These are phyloP conservation scores for Fusarium beomiforme DNA, from an alignment of 2,329 filamentous ascomycete genomes.

Conservation along the genomic window DNA sequence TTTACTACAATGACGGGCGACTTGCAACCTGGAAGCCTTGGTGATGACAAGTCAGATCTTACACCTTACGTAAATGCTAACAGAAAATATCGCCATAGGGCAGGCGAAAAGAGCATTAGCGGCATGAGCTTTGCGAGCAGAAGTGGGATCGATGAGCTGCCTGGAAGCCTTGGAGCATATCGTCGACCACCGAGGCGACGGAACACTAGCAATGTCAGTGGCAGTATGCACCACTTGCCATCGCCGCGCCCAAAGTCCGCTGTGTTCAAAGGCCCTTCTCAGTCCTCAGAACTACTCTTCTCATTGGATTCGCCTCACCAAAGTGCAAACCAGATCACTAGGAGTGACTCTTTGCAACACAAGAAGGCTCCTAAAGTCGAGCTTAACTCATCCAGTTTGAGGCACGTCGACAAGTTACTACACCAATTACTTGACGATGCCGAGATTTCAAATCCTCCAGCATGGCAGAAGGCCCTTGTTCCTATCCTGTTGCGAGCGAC, in stretches of 20 bases:
- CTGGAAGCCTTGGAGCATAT: slow-evolving; percentile 66
- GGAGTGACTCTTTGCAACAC: slow-evolving; percentile 85
- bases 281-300: slow-evolving; percentile 62
- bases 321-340: slow-evolving; percentile 64
- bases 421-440: slow-evolving; percentile 84
- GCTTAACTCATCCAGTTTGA: slow-evolving; percentile 85
- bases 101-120: slow-evolving; percentile 78
- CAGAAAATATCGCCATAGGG: slow-evolving; percentile 78
- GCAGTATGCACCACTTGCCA: slow-evolving; percentile 71
- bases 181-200: slow-evolving; percentile 74
- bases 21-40: slow-evolving; percentile 70
- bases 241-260: slow-evolving; percentile 75
- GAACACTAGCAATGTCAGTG: slow-evolving; percentile 86
- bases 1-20: slow-evolving; percentile 80
- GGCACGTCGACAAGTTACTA: slow-evolving; percentile 87
- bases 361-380: slow-evolving; percentile 79
- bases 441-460: slow-evolving; percentile 74
- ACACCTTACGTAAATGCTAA: slow-evolving; percentile 76
- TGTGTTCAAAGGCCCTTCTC: slow-evolving; percentile 65
- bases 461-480: slow-evolving; percentile 90
- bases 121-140: slow-evolving; percentile 76
- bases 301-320: slow-evolving; percentile 57
- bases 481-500: slow-evolving; percentile 92
- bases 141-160: slow-evolving; percentile 71
- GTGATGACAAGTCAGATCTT: slow-evolving; percentile 79